Percentiles rank a stretch among this genome's conserved stretches.
These are phyloP conservation scores for Aspergillus calidoustus DNA, from an alignment of 2,329 filamentous ascomycete species.

Conservation along the genomic window DNA sequence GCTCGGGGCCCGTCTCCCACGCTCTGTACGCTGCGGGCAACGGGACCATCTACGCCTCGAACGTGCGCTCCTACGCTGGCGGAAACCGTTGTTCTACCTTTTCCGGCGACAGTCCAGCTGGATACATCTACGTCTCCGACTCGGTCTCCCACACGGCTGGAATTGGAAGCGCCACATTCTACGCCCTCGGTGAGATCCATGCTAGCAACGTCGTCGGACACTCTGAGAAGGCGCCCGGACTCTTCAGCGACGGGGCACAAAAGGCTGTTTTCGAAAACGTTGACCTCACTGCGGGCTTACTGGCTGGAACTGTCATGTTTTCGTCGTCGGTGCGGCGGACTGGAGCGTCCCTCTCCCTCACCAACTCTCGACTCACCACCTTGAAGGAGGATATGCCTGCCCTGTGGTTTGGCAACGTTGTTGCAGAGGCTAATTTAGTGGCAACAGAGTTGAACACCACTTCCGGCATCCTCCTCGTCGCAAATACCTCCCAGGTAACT, in stretches of 20 bases:
- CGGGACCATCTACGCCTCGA: conserved; percentile 30
- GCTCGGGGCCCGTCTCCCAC: conserved; percentile 37
- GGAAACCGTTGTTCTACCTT: conserved; percentile 39
- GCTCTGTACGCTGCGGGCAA: conserved; percentile 40
- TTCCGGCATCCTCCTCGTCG: background rate
- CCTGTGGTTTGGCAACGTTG: conserved; percentile 1
- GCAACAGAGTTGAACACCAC: background rate
- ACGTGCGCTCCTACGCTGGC: conserved; percentile 36
- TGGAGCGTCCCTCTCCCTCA: conserved; percentile 12
- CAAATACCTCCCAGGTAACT: background rate
- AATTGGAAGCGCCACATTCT: conserved; percentile 39
- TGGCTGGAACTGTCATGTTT: conserved; percentile 35
- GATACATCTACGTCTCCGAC: conserved; percentile 34
- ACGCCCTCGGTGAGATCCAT: conserved; percentile 34
- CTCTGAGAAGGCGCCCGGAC: conserved; percentile 26
- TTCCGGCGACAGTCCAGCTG: conserved; percentile 36
- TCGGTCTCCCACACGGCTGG: conserved; percentile 35
- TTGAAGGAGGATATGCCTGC: background rate
- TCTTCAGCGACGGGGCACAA: conserved; percentile 35
- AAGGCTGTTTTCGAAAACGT: conserved; percentile 18
- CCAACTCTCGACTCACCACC: background rate
- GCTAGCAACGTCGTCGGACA: conserved; percentile 32
- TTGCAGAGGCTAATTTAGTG: background rate
- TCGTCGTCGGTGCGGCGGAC: conserved; percentile 23
- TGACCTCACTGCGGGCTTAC: conserved; percentile 32